Evolutionary conservation across 2,329 filamentous ascomycete genomes (phyloP), one percentile per base, ranked within the genome.

Genomic region (Talaromyces sp.): DNA sequence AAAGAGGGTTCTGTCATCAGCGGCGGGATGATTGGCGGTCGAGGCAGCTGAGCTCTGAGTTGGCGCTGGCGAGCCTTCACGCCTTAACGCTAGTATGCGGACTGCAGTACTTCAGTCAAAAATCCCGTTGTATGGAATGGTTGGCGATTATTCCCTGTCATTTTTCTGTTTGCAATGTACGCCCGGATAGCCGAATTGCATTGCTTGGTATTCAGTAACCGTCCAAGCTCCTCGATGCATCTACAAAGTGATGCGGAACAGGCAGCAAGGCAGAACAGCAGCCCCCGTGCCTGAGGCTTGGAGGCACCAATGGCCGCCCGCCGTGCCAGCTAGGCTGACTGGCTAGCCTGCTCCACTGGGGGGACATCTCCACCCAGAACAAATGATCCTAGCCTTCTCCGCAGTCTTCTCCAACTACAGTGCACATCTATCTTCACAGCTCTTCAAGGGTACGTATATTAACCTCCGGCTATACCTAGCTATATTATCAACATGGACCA

Each of bases 11-110:
- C 35, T n/a, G 52, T 37, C 52, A 39, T 39, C 7, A 8, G 52
- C 50, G 8, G 50, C n/a, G 31, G 8, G 31, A 37, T 37, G 52
- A 56, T 56, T 56, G 50, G 52, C 33, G 52, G 52, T 2, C 31
- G 50, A 54, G n/a, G 50, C 50, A 54, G 50, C 50, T 57, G 56
- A 58, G 54, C 35, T 33, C 41, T 60, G 57, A 60, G 33, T 31
- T 61, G 59, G 59, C 54, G 35, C 33, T 54, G 31, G 50, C 27
- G n/a, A 41, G 54, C 57, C 57, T 45, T 35, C 45, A 59, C 50
- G 50, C 50, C 50, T 56, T 37, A 24, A 35, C n/a, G 50, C 50
- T 35, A 22, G 31, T 8, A 41, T 11, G 8, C 45, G 7, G 27
- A 31, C 47, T n/a, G 14, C 24, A 24, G 27, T 52, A n/a, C 13